phyloP scores from a whole-genome alignment of 257 asterid genomes.

The Solanum paucissectum region DNA sequence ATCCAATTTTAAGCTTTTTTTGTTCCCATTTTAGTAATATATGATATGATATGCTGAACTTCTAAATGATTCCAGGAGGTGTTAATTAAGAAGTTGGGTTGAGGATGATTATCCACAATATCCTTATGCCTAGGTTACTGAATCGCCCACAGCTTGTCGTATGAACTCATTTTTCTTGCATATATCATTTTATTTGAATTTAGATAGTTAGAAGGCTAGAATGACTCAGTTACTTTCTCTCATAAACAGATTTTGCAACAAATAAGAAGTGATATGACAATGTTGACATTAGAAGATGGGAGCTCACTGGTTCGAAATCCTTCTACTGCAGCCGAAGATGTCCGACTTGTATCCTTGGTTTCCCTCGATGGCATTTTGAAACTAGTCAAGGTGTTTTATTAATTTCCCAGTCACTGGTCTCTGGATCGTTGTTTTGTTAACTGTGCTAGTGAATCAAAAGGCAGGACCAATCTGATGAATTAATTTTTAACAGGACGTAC shows the following conservation, averaged over 20 bases:
- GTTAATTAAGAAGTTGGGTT: not conserved
- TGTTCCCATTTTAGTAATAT: too few relatives aligned
- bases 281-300: slow-evolving; percentile 64
- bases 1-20: too few relatives aligned
- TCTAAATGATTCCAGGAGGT: not conserved
- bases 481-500: slow-evolving; percentile 44
- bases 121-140: not conserved
- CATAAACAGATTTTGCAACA: slow-evolving; percentile 69
- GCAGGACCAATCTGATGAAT: not conserved
- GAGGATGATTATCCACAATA: not conserved
- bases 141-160: not conserved
- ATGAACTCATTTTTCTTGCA: not conserved
- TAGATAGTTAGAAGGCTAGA: not conserved
- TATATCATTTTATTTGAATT: not conserved
- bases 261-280: slow-evolving; percentile 64
- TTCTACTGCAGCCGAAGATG: slow-evolving; percentile 95
- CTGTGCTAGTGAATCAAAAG: slow-evolving; percentile 7
- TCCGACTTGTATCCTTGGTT: slow-evolving; percentile 84
- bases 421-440: not conserved
- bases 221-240: not conserved
- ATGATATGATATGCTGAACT: not conserved
- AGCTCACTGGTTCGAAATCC: slow-evolving; percentile 75
- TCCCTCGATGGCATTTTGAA: slow-evolving; percentile 85
- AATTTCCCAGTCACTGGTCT: slow-evolving; percentile 1
- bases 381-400: slow-evolving; percentile 63